phyloP scores from a whole-genome alignment of 2,329 filamentous ascomycete genomes.

The Fusarium agapanthi region DNA sequence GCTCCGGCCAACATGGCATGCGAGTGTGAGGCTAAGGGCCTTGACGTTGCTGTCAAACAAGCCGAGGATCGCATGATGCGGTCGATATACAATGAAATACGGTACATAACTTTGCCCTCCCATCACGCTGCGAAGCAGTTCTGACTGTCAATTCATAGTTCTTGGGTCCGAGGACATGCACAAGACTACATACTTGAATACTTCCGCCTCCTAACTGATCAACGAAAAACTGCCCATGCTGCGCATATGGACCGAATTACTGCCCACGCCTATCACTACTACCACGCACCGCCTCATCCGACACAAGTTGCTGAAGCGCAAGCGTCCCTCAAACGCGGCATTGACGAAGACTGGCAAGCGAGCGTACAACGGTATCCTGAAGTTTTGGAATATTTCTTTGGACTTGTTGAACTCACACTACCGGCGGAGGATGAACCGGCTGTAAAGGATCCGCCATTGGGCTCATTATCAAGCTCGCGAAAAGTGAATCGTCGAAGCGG shows the following conservation, averaged over 20 bases:
- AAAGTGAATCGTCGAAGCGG: slow-evolving; percentile 55
- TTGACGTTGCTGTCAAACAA: slow-evolving; percentile 69
- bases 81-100: slow-evolving; percentile 68
- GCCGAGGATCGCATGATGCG: slow-evolving; percentile 72
- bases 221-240: slow-evolving; percentile 66
- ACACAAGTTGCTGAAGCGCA: slow-evolving; percentile 72
- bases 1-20: slow-evolving; percentile 66
- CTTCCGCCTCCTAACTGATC: slow-evolving; percentile 68
- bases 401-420: slow-evolving; percentile 71
- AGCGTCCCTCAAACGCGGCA: slow-evolving; percentile 72
- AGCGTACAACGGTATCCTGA: slow-evolving; percentile 81
- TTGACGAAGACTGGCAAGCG: slow-evolving; percentile 81
- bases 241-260: slow-evolving; percentile 65
- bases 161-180: slow-evolving; percentile 71
- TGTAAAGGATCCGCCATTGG: slow-evolving; percentile 69
- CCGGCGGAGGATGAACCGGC: slow-evolving; percentile 69
- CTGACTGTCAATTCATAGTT: slow-evolving; percentile 49
- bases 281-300: slow-evolving; percentile 65
- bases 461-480: slow-evolving; percentile 58
- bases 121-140: neutral
- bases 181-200: slow-evolving; percentile 75
- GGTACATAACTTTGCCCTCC: slow-evolving; percentile 54
- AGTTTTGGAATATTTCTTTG: slow-evolving; percentile 83
- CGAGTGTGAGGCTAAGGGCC: slow-evolving; percentile 72
- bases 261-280: slow-evolving; percentile 65